phyloP scores from a whole-genome alignment of 108 stramenopile species.

The Hondaea fermentalgiana region DNA sequence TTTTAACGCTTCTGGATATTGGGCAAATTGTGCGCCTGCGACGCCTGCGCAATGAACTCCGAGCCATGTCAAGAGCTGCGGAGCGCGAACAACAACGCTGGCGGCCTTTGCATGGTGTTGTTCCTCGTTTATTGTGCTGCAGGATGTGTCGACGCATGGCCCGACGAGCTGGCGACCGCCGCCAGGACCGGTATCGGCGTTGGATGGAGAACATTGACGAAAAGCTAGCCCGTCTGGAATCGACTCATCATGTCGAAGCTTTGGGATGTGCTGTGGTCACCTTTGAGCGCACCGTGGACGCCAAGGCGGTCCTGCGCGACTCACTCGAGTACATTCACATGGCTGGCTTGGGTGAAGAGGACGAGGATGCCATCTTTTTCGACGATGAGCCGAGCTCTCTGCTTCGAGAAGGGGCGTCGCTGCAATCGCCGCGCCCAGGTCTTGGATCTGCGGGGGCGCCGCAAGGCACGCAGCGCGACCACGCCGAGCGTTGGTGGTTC shows the following conservation, averaged over 20 bases:
- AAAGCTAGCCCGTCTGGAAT: background rate
- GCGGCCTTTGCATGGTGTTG: background rate
- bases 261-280: background rate
- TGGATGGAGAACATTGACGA: background rate
- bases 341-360: background rate
- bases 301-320: background rate
- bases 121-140: background rate
- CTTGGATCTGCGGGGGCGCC: background rate
- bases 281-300: background rate
- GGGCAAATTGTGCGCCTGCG: background rate
- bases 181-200: background rate
- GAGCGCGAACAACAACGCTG: background rate
- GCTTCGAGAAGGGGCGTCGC: no score
- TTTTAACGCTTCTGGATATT: background rate
- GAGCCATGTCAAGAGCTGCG: background rate
- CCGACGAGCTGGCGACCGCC: background rate
- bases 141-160: background rate
- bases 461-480: background rate
- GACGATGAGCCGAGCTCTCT: background rate
- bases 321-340: background rate
- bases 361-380: background rate
- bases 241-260: background rate
- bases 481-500: background rate
- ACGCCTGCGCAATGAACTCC: background rate
- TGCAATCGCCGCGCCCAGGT: background rate